Evolutionary conservation across 345 rosid genomes (phyloP), one percentile per base, ranked within the genome.

Genomic region (Salix caprea): DNA sequence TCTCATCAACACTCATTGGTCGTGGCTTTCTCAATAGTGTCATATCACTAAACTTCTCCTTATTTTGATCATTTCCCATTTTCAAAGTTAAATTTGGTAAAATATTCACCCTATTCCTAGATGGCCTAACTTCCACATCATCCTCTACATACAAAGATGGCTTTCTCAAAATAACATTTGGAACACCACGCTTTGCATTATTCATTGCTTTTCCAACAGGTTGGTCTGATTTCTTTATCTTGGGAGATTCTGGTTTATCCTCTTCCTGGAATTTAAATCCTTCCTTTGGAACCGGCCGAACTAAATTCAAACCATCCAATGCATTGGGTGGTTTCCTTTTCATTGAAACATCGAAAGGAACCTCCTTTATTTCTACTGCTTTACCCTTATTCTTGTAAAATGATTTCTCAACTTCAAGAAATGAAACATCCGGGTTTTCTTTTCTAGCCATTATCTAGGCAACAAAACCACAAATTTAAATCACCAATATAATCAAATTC

Each of bases 101-200:
- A 74, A 91, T 85, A 67, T 85, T 87, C 83, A 90, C 78, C 82
- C 83, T 89, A 32, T 93, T 74, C 80, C 46, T 72, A 6, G 67
- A 87, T 39, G 85, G 89, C 75, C 79, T 87, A 71, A 89, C 90
- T 64, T 85, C 84, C 15, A 80, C 87, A 52, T 83, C 92, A 78
- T 81, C 91, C 78, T 77, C 89, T 65, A 88, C 88, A 76, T 81
- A 85, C 36, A 88, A 21, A 62, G 82, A 76, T 8, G 96, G 98
- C 85, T 90, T 96, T 79, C 98, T 89, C 88, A 96, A 83, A 68
- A 91, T 88, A 82, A 93, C 96, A 87, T 93, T 88, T 54, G 97
- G 97, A 76, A 92, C 81, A 68, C 79, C 90, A 65, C 87, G 77
- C 80, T 82, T 90, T 32, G 62, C 71, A 62, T 74, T 80, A 78